These are phyloP conservation scores for Cercis canadensis DNA, from an alignment of 306 rosid species.

Conservation along the genomic window DNA sequence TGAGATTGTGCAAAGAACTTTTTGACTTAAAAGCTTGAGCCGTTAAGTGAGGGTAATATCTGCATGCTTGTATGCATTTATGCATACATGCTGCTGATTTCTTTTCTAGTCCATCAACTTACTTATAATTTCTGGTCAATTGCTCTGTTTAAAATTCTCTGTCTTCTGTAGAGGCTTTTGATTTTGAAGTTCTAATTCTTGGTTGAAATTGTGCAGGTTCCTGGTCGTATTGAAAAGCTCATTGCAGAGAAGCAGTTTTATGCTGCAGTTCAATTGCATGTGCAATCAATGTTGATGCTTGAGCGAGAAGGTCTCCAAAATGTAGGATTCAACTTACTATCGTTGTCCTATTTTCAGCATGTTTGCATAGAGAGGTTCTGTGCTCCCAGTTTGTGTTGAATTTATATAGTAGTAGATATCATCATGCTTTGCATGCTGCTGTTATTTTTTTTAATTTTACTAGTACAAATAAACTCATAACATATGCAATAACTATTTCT, in stretches of 20 bases:
- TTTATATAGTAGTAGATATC: too few relatives aligned
- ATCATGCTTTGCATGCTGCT: too few relatives aligned
- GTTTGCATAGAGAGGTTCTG: slow-evolving; percentile 27
- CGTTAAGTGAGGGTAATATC: not conserved
- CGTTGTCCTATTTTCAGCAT: slow-evolving; percentile 24
- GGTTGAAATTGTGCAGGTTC: slow-evolving; percentile 72
- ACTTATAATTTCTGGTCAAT: slow-evolving; percentile 20
- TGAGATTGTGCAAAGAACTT: slow-evolving; percentile 9
- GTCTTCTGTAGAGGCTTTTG: slow-evolving; percentile 24
- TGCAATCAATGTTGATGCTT: slow-evolving; percentile 88
- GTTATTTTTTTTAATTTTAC: too few relatives aligned
- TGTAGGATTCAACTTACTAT: slow-evolving; percentile 56
- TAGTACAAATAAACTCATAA: too few relatives aligned
- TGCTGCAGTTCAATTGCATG: slow-evolving; percentile 95
- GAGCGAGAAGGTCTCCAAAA: slow-evolving; percentile 96
- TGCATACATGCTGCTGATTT: slow-evolving; percentile 25
- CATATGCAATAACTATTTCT: too few relatives aligned
- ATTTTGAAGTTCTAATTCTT: slow-evolving; percentile 38
- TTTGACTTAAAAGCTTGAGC: slow-evolving; percentile 32
- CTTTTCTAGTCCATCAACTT: slow-evolving; percentile 6
- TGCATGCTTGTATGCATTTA: slow-evolving; percentile 17
- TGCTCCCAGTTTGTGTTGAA: not conserved
- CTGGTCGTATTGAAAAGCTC: slow-evolving; percentile 87
- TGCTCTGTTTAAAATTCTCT: slow-evolving; percentile 22
- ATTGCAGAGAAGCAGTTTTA: slow-evolving; percentile 91